Evolutionary conservation across 1,139 yeast species (phyloP).

Genomic region (Pichia sp.): DNA sequence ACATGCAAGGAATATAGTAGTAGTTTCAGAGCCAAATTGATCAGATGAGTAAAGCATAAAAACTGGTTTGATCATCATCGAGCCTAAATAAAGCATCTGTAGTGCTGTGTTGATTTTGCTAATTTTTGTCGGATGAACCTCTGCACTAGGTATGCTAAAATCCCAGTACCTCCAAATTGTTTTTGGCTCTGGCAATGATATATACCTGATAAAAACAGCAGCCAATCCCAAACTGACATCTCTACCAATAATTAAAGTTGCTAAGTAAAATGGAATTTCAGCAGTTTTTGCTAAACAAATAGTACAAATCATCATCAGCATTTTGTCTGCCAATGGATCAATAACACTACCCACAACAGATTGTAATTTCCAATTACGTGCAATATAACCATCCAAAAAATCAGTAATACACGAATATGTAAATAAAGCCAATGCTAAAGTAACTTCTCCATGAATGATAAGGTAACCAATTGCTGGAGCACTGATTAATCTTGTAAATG

Average conservation of each 20-base stretch:
- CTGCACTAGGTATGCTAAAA: constrained; percentile 74
- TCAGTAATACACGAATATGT: constrained; percentile 87
- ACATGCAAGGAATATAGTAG: constrained; percentile 22
- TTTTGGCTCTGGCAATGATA: constrained; percentile 70
- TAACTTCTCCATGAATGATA: constrained; percentile 55
- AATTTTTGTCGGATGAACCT: constrained; percentile 82
- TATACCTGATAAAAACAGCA: constrained; percentile 68
- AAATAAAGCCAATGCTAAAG: constrained; percentile 65
- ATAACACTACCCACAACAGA: constrained; percentile 85
- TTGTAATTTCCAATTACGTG: constrained; percentile 69
- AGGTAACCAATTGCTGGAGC: constrained; percentile 84
- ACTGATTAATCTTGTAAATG: constrained; percentile 67
- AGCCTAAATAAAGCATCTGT: constrained; percentile 86
- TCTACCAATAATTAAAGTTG: constrained; percentile 73
- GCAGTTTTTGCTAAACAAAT: constrained; percentile 65
- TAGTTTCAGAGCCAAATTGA: constrained; percentile 18
- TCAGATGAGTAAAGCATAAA: constrained; percentile 32
- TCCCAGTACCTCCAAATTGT: constrained; percentile 71
- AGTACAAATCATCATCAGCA: constrained; percentile 82
- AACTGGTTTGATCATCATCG: constrained; percentile 64
- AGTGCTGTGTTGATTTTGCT: constrained; percentile 86
- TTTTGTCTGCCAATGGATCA: constrained; percentile 94
- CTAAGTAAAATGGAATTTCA: constrained; percentile 63
- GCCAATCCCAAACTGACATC: constrained; percentile 73
- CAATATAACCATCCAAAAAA: constrained; percentile 84